Base-by-base conservation (phyloP, 805 yeast genomes). In the Starmerella asiatica region DNA sequence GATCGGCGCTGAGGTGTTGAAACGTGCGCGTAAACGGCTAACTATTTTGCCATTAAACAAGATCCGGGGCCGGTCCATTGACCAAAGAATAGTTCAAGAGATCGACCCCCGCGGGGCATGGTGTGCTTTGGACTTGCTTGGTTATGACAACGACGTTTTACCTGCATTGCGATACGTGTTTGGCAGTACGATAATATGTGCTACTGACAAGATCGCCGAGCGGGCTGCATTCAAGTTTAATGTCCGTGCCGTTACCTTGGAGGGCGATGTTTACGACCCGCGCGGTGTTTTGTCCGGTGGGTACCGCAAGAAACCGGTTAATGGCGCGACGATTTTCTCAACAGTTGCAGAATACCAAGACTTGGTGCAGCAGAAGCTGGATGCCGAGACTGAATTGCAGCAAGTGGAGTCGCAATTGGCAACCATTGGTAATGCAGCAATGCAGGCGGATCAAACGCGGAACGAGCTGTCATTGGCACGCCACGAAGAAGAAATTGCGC, bases 191-290 rank as follows among this genome's bases (percentile, higher is more conserved):
- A 70, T 93, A 32, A 70, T 91, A 18, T 91, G 98, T 61, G 63
- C 74, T 16, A 93, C 85, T 59, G 81, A 94, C 0, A 78, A 79
- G 14, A 76, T 93, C 0, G 97, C 98, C 0, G 79, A 86, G 50
- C 66, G 68, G 35, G 79, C 45, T 1, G 48, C 52, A 6, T 46
- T 40, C 35, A 18, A 42, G 29, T 43, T 91, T n/a, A 83, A 96
- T 0, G 84, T 85, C 56, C 76, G 86, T 56, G 91, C 93, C 23
- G 84, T 93, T 14, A 91, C 99, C 0, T 57, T 81, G 26, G 86
- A 85, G 39, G 99, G 98, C 37, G 98, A 91, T 57, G 71, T 79
- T 9, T 91, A 86, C 60, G 98, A 91, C 56, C 98, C 98, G 0
- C 84, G 79, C 49, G 99, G 99, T 14, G 82, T 94, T 6, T 64